A percentile compares a stretch with the other conserved stretches of the same genome.
Evolutionary conservation across 805 yeast species (phyloP).

Genomic region (Helenozyma rhizophorensis): DNA sequence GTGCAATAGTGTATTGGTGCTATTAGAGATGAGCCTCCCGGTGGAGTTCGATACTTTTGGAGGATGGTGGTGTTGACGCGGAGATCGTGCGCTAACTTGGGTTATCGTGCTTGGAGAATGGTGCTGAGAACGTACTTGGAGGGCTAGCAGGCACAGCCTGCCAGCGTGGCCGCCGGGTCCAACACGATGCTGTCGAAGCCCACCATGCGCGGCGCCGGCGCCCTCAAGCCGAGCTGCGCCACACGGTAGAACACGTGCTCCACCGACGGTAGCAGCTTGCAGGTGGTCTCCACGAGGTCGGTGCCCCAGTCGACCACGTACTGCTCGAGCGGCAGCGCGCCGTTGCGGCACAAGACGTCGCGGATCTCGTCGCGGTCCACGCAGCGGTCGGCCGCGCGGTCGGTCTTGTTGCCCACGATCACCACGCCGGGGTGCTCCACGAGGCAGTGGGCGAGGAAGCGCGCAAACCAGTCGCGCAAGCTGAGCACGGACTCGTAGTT

Average conservation of each 20-base stretch:
- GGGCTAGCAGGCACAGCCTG: conserved; percentile 4
- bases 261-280: conserved; percentile 28
- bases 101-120: no score
- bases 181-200: conserved; percentile 1
- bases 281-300: conserved; percentile 31
- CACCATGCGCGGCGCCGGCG: background rate
- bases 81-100: no score
- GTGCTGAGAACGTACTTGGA: no score
- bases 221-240: conserved; percentile 30
- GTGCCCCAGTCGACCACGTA: conserved; percentile 31
- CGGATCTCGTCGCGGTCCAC: conserved; percentile 34
- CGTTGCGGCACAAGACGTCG: conserved; percentile 24
- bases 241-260: conserved; percentile 32
- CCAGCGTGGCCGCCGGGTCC: background rate
- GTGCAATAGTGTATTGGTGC: no score
- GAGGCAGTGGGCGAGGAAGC: conserved; percentile 46
- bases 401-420: conserved; percentile 52
- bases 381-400: conserved; percentile 29
- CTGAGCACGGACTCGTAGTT: conserved; percentile 47
- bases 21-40: no score
- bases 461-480: conserved; percentile 44
- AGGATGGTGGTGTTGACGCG: no score
- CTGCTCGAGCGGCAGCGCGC: conserved; percentile 17
- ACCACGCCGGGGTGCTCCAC: conserved; percentile 45
- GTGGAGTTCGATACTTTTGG: no score